Percentiles rank a stretch among this genome's conserved stretches.
Evolutionary conservation across 805 yeast species (phyloP).

Genomic region (Zygoascus flipseniorum): DNA sequence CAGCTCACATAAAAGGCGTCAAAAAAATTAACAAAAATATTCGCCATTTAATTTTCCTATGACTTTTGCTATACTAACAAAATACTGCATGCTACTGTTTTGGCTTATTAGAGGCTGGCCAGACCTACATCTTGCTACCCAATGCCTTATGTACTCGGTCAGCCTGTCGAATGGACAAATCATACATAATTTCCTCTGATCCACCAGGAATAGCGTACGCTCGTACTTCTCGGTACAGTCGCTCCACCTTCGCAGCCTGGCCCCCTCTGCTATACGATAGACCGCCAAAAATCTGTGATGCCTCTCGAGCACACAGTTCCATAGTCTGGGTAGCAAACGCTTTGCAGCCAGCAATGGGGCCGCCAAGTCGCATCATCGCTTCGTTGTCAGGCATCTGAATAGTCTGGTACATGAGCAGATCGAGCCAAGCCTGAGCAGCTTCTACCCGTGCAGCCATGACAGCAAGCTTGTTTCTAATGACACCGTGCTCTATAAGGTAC

Average conservation of each 20-base stretch:
- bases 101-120: too few relatives aligned
- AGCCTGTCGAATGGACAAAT: slow-evolving; percentile 32
- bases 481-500: slow-evolving; percentile 33
- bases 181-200: slow-evolving; percentile 38
- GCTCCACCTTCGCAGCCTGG: slow-evolving; percentile 35
- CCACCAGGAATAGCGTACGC: slow-evolving; percentile 40
- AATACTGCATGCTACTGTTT: too few relatives aligned
- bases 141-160: slow-evolving; percentile 32
- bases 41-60: too few relatives aligned
- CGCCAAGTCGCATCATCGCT: slow-evolving; percentile 32
- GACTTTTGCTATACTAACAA: too few relatives aligned
- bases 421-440: slow-evolving; percentile 34
- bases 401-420: slow-evolving; percentile 29
- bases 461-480: slow-evolving; percentile 35
- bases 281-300: slow-evolving; percentile 37
- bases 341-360: slow-evolving; percentile 36
- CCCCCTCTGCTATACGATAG: slow-evolving; percentile 36
- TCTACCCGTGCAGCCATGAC: slow-evolving; percentile 34
- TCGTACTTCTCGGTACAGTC: slow-evolving; percentile 36
- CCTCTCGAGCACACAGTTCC: slow-evolving; percentile 37
- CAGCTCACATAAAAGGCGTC: too few relatives aligned
- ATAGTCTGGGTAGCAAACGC: slow-evolving; percentile 34
- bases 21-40: too few relatives aligned
- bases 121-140: slow-evolving; percentile 31
- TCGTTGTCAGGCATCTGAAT: slow-evolving; percentile 26